phyloP scores from a whole-genome alignment of 805 yeast species.

The Saccharomycopsis fermentans region DNA sequence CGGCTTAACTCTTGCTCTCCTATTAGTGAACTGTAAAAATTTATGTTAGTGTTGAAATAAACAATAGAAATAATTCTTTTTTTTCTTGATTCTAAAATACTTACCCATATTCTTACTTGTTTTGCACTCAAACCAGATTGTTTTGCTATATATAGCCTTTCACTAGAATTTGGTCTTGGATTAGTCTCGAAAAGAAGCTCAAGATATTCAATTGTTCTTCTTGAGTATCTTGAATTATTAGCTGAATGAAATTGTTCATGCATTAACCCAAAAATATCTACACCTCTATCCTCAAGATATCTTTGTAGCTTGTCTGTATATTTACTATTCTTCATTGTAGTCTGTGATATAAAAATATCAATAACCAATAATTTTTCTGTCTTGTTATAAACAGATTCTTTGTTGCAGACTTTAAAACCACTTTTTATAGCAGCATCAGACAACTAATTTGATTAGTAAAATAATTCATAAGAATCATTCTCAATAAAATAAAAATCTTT shows the following conservation, averaged over 20 bases:
- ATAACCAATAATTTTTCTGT: not conserved
- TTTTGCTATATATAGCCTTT: not conserved
- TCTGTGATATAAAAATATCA: not conserved
- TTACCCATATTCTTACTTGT: slow-evolving; percentile 3
- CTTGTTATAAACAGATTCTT: not conserved
- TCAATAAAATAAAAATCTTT: not conserved
- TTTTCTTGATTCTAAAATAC: not conserved
- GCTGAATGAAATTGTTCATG: not conserved
- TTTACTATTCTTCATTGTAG: not conserved
- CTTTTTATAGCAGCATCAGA: not conserved
- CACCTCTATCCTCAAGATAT: not conserved
- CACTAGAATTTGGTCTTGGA: not conserved
- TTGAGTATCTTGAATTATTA: not conserved
- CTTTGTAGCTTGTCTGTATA: not conserved
- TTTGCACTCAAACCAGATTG: slow-evolving; percentile 1
- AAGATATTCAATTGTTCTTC: not conserved
- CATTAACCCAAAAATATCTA: not conserved
- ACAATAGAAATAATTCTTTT: not conserved
- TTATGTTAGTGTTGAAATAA: not conserved
- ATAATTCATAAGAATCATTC: not conserved
- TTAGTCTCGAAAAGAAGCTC: not conserved
- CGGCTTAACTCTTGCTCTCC: not conserved
- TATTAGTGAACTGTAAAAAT: not conserved
- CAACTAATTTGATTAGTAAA: not conserved
- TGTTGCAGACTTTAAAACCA: not conserved